phyloP scores from a whole-genome alignment of 2,329 filamentous ascomycete genomes.

The Podosphaera aphanis region DNA sequence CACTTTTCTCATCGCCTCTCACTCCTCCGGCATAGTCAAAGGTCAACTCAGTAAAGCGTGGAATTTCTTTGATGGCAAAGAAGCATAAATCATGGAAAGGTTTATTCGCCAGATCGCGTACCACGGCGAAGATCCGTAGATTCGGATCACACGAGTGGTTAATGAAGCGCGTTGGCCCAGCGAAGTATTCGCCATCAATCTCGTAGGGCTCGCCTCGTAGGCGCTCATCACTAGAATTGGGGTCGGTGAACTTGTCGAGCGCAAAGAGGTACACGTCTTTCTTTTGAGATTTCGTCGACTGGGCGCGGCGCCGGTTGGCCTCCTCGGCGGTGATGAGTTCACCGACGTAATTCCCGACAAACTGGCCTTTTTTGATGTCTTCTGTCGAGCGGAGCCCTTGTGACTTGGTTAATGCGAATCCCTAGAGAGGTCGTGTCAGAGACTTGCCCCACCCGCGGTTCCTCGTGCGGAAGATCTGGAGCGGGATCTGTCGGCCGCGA shows the following conservation, averaged over 20 bases:
- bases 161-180: conserved; percentile 58
- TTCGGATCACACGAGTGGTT: conserved; percentile 69
- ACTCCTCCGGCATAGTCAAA: conserved; percentile 59
- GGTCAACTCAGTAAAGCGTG: conserved; percentile 43
- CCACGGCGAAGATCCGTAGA: conserved; percentile 54
- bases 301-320: conserved; percentile 38
- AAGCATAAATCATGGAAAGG: conserved; percentile 55
- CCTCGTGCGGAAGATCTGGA: conserved; percentile 55
- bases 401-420: background rate
- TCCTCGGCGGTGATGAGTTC: conserved; percentile 41
- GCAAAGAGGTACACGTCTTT: conserved; percentile 63
- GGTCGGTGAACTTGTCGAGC: conserved; percentile 55
- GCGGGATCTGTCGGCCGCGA: conserved; percentile 41
- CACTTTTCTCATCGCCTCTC: background rate
- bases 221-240: conserved; percentile 28
- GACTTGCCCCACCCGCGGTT: conserved; percentile 53
- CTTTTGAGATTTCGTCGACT: conserved; percentile 29
- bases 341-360: conserved; percentile 59
- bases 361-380: conserved; percentile 46
- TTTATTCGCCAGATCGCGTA: conserved; percentile 52
- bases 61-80: conserved; percentile 46
- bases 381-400: conserved; percentile 39
- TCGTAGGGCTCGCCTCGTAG: conserved; percentile 33
- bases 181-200: conserved; percentile 51
- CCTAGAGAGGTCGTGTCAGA: background rate